These are phyloP conservation scores for Galeopsis tetrahit DNA, from an alignment of 257 asterid genomes.

Conservation along the genomic window DNA sequence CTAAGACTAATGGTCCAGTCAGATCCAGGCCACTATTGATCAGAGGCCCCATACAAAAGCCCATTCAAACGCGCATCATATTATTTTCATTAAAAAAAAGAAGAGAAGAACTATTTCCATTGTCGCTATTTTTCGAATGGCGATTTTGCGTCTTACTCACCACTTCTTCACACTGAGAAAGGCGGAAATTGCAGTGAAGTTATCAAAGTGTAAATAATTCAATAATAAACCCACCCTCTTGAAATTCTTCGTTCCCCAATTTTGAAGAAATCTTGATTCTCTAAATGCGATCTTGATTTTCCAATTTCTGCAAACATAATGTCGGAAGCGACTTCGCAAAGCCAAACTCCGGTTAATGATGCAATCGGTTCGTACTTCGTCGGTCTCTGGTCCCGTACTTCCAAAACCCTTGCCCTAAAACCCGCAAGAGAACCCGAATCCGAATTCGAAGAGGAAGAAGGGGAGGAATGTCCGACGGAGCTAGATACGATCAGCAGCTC, in stretches of 20 bases:
- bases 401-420: conserved; percentile 53
- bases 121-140: too few relatives aligned
- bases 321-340: conserved; percentile 54
- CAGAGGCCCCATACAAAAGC: too few relatives aligned
- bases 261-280: conserved; percentile 32
- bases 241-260: conserved; percentile 20
- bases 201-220: neutral
- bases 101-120: too few relatives aligned
- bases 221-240: conserved; percentile 27
- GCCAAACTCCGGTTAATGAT: conserved; percentile 50
- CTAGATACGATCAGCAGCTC: conserved; percentile 79
- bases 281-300: conserved; percentile 39
- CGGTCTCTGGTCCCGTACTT: conserved; percentile 66
- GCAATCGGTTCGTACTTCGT: conserved; percentile 71
- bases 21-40: too few relatives aligned
- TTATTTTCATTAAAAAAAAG: too few relatives aligned
- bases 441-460: conserved; percentile 45
- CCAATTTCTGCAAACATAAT: conserved; percentile 29
- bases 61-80: too few relatives aligned
- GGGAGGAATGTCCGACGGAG: conserved; percentile 73
- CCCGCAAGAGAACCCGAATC: conserved; percentile 40
- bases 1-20: too few relatives aligned
- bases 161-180: neutral
- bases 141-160: too few relatives aligned
- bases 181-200: conserved; percentile 14